Evolutionary conservation across 2,329 filamentous ascomycete genomes (phyloP).

Genomic region (Calonectria honghensis): DNA sequence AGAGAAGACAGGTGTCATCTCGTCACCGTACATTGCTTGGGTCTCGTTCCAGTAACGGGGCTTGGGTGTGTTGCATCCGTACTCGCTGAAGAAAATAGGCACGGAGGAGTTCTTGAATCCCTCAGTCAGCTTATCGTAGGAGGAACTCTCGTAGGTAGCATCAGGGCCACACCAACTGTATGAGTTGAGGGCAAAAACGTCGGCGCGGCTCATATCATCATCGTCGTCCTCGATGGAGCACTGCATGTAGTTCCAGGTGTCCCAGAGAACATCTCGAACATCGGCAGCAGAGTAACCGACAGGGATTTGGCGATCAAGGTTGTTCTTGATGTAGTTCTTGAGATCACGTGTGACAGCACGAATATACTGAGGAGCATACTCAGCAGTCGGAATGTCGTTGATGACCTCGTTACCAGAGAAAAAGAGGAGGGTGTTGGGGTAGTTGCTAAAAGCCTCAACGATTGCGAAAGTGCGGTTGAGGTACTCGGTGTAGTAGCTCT

Average conservation of each 20-base stretch:
- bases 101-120: constrained; percentile 80
- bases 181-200: constrained; percentile 85
- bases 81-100: constrained; percentile 89
- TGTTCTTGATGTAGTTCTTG: constrained; percentile 86
- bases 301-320: constrained; percentile 80
- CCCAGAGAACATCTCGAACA: constrained; percentile 82
- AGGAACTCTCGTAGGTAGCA: constrained; percentile 77
- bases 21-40: constrained; percentile 79
- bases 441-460: constrained; percentile 80
- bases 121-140: constrained; percentile 77
- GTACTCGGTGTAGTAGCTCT: constrained; percentile 76
- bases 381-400: constrained; percentile 77
- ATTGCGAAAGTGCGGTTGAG: constrained; percentile 80
- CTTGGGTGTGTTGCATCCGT: constrained; percentile 83
- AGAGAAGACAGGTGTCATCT: constrained; percentile 82
- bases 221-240: constrained; percentile 74
- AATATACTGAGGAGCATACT: constrained; percentile 80
- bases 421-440: constrained; percentile 82
- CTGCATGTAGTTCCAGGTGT: constrained; percentile 85
- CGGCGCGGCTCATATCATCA: constrained; percentile 78
- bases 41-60: constrained; percentile 87
- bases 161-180: constrained; percentile 81
- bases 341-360: constrained; percentile 86
- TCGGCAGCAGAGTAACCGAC: constrained; percentile 89
- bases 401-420: constrained; percentile 89